A percentile compares a stretch with the other conserved stretches of the same genome.
phyloP scores from a whole-genome alignment of 2,329 filamentous ascomycete species.

The Fusarium gaditjirri region DNA sequence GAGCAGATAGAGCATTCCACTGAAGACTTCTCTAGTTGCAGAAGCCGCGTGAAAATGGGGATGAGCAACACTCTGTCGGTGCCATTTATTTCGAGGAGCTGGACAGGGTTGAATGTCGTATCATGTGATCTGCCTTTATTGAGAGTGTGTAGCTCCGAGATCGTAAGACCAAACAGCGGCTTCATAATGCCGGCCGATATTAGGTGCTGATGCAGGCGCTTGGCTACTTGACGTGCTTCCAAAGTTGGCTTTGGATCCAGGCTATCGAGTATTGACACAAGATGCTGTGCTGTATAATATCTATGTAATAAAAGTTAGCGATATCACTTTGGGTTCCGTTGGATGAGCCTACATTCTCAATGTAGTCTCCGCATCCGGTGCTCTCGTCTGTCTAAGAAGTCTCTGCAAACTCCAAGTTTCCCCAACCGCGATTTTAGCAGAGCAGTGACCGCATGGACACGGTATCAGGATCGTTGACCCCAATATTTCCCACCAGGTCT shows the following conservation, averaged over 20 bases:
- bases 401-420: neutral
- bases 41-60: neutral
- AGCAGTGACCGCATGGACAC: neutral
- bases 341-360: neutral
- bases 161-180: neutral
- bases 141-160: neutral
- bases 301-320: neutral
- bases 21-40: neutral
- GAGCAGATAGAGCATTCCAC: neutral
- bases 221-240: neutral
- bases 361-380: neutral
- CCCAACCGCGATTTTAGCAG: neutral
- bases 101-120: neutral
- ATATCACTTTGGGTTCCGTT: fast-evolving
- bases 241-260: neutral
- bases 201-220: neutral
- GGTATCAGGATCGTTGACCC: neutral
- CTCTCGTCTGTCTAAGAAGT: neutral
- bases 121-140: neutral
- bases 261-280: neutral
- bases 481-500: neutral
- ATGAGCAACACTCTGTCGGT: neutral
- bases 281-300: neutral
- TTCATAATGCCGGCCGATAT: neutral
- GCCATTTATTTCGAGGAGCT: neutral